A percentile compares a stretch with the other conserved stretches of the same genome.
phyloP scores from a whole-genome alignment of 1,284 basidiomycete species.

The Pseudozyma flocculosa region DNA sequence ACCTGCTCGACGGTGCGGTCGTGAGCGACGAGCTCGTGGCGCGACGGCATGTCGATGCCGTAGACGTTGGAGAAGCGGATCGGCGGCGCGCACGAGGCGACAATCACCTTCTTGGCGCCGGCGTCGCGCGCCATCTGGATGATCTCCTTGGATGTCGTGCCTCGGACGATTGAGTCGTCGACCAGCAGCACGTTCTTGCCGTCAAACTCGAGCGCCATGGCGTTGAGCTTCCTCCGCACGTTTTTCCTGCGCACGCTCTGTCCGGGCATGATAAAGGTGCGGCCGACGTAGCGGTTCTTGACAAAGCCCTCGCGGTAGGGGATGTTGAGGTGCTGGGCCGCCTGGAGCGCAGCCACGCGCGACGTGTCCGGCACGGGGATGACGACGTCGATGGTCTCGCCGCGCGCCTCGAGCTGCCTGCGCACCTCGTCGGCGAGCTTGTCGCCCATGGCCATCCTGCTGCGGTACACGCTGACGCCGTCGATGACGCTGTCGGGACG shows the following conservation, averaged over 20 bases:
- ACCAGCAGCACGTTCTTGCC: slow-evolving; percentile 92
- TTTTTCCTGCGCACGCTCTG: slow-evolving; percentile 82
- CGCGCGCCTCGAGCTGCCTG: slow-evolving; percentile 69
- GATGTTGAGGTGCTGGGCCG: slow-evolving; percentile 83
- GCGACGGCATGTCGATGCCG: slow-evolving; percentile 99
- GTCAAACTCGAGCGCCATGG: slow-evolving; percentile 97
- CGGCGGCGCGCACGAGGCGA: slow-evolving; percentile 95
- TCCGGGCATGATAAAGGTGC: slow-evolving; percentile 99
- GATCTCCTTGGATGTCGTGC: slow-evolving; percentile 98
- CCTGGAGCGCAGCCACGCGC: slow-evolving; percentile 89
- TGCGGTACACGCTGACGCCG: slow-evolving; percentile 93
- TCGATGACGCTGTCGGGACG: slow-evolving; percentile 97
- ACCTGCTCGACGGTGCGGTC: slow-evolving; percentile 75
- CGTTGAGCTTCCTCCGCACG: slow-evolving; percentile 92
- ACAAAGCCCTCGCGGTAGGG: slow-evolving; percentile 98
- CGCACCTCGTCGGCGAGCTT: slow-evolving; percentile 84
- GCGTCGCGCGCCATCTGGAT: slow-evolving; percentile 99
- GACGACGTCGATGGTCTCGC: slow-evolving; percentile 67
- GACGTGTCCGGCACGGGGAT: slow-evolving; percentile 98
- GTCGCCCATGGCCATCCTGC: slow-evolving; percentile 99
- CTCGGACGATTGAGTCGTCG: slow-evolving; percentile 97
- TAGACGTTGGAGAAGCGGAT: slow-evolving; percentile 96
- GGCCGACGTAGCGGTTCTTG: slow-evolving; percentile 96
- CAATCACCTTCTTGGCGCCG: slow-evolving; percentile 93
- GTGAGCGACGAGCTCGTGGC: slow-evolving; percentile 88